phyloP scores from a whole-genome alignment of 2,329 filamentous ascomycete species.

The Ceratocystiopsis brevicomis region DNA sequence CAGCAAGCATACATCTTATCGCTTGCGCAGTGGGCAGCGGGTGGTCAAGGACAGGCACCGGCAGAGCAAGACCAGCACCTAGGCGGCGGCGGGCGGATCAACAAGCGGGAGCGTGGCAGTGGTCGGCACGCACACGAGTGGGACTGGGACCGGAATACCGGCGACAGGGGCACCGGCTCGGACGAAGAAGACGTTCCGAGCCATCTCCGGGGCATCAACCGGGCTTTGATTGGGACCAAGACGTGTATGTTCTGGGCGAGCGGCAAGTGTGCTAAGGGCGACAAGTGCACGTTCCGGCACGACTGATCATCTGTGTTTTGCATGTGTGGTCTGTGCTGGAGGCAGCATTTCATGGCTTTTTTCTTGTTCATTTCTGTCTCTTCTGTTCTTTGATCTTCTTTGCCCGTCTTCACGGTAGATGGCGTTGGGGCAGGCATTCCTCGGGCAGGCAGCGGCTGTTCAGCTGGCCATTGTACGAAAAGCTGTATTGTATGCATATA shows the following conservation, averaged over 20 bases:
- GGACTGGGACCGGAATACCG: constrained; percentile 14
- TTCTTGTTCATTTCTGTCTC: too few species aligned
- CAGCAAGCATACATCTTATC: constrained; percentile 5
- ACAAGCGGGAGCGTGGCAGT: constrained; percentile 10
- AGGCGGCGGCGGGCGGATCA: not conserved
- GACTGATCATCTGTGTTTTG: constrained; percentile 18
- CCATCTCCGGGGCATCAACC: constrained; percentile 29
- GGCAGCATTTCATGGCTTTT: too few species aligned
- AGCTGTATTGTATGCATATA: too few species aligned
- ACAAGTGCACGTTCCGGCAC: constrained; percentile 57
- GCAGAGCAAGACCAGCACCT: constrained; percentile 1
- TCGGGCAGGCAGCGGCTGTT: too few species aligned
- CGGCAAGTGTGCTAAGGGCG: constrained; percentile 53
- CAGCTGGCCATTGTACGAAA: too few species aligned
- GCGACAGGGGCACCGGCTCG: constrained; percentile 10
- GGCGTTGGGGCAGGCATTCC: too few species aligned
- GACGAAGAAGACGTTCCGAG: constrained; percentile 9
- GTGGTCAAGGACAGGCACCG: not conserved
- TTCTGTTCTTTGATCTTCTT: too few species aligned
- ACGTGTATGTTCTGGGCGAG: constrained; percentile 52
- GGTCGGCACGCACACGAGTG: constrained; percentile 5
- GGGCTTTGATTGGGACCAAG: constrained; percentile 43
- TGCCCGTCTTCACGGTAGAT: too few species aligned
- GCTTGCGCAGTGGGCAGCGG: constrained; percentile 6
- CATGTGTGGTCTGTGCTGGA: too few species aligned